Percentiles rank a stretch among this genome's conserved stretches.
Evolutionary conservation across 2,329 filamentous ascomycete species (phyloP).

Genomic region (Paraphoma chrysanthemicola): DNA sequence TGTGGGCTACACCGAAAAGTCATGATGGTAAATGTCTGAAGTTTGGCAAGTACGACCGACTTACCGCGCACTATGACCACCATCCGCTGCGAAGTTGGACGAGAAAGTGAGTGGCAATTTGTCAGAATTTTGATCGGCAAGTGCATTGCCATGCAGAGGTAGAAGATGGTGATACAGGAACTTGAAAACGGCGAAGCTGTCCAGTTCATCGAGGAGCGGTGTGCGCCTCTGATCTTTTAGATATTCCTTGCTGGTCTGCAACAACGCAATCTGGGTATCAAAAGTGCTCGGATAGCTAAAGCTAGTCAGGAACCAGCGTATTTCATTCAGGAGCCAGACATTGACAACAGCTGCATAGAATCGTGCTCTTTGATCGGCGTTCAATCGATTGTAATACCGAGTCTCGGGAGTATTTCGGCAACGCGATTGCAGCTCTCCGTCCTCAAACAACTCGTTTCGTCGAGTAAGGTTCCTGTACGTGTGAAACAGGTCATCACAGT

Average conservation of each 20-base stretch:
- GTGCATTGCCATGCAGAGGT: conserved; percentile 17
- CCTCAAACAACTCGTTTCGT: conserved; percentile 9
- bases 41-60: neutral
- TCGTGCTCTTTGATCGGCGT: conserved; percentile 26
- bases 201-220: conserved; percentile 24
- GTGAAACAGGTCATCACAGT: conserved; percentile 4
- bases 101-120: conserved; percentile 28
- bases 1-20: neutral
- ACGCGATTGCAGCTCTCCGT: conserved; percentile 2
- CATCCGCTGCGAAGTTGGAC: conserved; percentile 7
- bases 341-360: conserved; percentile 27
- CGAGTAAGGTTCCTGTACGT: conserved; percentile 6
- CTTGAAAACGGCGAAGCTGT: conserved; percentile 24
- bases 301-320: conserved; percentile 31
- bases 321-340: conserved; percentile 33
- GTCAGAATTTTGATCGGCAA: conserved; percentile 20
- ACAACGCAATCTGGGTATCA: conserved; percentile 3
- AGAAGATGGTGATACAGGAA: conserved; percentile 37
- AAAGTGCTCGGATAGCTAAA: conserved; percentile 13
- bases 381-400: conserved; percentile 12
- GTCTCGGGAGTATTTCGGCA: conserved; percentile 7
- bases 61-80: conserved; percentile 8
- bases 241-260: conserved; percentile 1
- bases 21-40: neutral
- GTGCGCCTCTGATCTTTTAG: neutral